Percentiles rank a stretch among this genome's conserved stretches.
These are phyloP conservation scores for Cenchrus purpureus DNA, from an alignment of 176 grass and related monocot genomes.

Conservation along the genomic window DNA sequence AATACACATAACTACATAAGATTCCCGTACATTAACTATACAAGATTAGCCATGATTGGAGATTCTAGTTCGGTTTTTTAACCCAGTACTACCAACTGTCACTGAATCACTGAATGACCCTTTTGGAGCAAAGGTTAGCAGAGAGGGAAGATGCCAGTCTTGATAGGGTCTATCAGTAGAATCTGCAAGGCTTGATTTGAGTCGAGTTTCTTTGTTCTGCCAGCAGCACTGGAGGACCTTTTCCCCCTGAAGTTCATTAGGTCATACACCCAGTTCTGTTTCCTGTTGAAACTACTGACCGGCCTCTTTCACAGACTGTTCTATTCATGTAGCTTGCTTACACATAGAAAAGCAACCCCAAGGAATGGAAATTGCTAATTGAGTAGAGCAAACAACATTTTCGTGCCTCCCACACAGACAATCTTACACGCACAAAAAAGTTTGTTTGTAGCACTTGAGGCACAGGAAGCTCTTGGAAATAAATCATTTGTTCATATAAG, in stretches of 20 bases:
- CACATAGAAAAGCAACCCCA: neutral
- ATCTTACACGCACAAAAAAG: neutral
- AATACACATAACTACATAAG: neutral
- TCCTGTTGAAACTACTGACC: neutral
- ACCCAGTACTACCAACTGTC: neutral
- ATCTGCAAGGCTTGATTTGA: neutral
- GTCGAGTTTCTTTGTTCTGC: neutral
- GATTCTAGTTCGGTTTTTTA: neutral
- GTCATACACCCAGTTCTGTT: neutral
- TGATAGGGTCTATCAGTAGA: neutral
- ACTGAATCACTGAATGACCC: neutral
- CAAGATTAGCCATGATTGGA: neutral
- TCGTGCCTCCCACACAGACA: neutral
- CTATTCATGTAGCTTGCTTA: neutral
- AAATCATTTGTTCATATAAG: conserved; percentile 38
- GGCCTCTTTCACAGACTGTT: neutral
- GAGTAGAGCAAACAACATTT: neutral
- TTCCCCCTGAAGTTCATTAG: neutral
- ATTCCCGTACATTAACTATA: neutral
- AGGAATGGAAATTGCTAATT: neutral
- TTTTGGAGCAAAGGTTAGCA: neutral
- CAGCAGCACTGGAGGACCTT: neutral
- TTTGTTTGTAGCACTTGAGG: neutral
- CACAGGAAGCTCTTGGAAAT: conserved; percentile 1
- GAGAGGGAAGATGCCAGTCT: neutral